Evolutionary conservation across 805 yeast genomes (phyloP), one percentile per base, ranked within the genome.

Genomic region (Metschnikowia peoriensis): DNA sequence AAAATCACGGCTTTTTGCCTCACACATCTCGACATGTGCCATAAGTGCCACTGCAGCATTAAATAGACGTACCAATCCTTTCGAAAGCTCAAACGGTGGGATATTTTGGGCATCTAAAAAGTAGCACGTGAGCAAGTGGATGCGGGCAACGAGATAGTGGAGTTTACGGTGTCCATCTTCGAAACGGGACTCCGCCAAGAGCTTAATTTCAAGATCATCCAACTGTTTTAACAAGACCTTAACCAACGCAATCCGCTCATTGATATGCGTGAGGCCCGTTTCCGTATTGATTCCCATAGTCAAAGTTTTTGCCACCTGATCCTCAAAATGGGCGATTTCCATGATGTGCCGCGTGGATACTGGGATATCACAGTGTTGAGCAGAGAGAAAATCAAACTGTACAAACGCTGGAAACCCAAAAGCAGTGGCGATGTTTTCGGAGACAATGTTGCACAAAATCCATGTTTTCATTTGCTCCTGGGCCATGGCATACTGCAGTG

Each of bases 371-470:
- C 64, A 59, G 34, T 58, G 66, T n/a, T 78, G 68, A 11, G 77
- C 80, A 10, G 81, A 76, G 43, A 80, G 69, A 59, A 80, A 78
- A 65, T 90, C 96, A 63, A 91, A 88, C 53, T 86, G 89, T 4
- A 89, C 92, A 68, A 90, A 91, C 0, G 96, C 90, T 0, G 98
- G 99, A 64, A 88, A 92, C 16, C 99, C 99, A 71, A 91, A 90
- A 10, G 96, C 86, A 2, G 96, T 84, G 4, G 97, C 97, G 55
- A 94, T 85, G 2, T 86, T 81, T 68, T 94, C 98, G 1, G 96
- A 87, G 0, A 89, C 96, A 22, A 89, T 80, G 65, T 94, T 94
- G 64, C 97, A 90, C 10, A 89, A 82, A n/a, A 89, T 82, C 99
- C 99, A 93, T 0, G 99, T 93, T 53, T 86, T 80, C 35, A 85